Conservation (phyloP, 1,284 basidiomycete genomes). For the Golubevia sp. region DNA sequence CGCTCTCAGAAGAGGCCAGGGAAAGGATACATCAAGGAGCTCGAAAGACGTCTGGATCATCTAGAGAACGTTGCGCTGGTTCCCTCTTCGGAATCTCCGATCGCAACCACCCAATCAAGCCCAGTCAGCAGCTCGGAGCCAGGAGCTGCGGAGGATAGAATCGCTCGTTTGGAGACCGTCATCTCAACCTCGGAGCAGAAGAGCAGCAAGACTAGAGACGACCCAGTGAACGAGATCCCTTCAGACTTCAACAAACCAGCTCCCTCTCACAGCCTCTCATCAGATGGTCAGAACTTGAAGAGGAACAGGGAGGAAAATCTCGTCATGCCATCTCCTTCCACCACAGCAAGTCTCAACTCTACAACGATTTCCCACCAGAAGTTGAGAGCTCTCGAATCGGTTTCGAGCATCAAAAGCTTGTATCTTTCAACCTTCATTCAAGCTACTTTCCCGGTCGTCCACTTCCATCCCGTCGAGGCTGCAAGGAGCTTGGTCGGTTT, state of each 20-base stretch:
- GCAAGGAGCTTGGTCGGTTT: neutral
- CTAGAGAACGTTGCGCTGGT: slow-evolving; percentile 15
- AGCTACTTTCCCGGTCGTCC: neutral
- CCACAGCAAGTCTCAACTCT: neutral
- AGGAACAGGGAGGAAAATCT: neutral
- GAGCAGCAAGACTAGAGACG: neutral
- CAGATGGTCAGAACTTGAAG: neutral
- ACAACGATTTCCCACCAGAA: too few relatives aligned
- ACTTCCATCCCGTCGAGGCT: neutral
- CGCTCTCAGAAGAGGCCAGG: slow-evolving; percentile 33
- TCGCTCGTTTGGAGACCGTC: slow-evolving; percentile 21
- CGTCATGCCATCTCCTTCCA: neutral
- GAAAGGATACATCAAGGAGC: slow-evolving; percentile 46
- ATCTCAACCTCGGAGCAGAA: slow-evolving; percentile 4
- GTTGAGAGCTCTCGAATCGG: neutral
- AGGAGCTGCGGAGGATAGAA: slow-evolving; percentile 27
- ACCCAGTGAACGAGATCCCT: neutral
- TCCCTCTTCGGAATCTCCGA: neutral
- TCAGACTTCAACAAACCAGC: slow-evolving; percentile 5
- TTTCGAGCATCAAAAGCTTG: neutral
- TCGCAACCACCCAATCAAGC: neutral
- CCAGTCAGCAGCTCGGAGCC: too few relatives aligned
- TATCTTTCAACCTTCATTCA: neutral
- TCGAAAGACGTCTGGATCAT: slow-evolving; percentile 36
- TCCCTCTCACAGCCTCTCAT: neutral